These are phyloP conservation scores for Sechiopsis laciniata DNA, from an alignment of 306 rosid genomes.

Conservation along the genomic window DNA sequence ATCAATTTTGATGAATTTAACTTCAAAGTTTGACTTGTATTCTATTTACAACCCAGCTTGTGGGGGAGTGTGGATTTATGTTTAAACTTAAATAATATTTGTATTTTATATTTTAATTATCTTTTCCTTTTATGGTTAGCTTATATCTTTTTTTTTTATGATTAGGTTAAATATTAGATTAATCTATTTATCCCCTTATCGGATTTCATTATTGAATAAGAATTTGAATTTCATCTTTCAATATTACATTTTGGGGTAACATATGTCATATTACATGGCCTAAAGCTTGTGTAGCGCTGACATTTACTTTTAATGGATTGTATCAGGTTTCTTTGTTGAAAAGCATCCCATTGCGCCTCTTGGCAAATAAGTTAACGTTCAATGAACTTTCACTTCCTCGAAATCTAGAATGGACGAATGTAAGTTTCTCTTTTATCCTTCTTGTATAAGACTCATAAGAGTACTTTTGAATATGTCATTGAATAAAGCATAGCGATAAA, in stretches of 20 bases:
- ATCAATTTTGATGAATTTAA: too few relatives aligned
- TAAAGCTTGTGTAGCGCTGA: background rate
- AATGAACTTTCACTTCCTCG: slow-evolving; percentile 33
- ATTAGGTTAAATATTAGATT: too few relatives aligned
- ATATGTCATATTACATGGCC: background rate
- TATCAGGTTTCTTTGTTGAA: slow-evolving; percentile 43
- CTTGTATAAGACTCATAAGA: background rate
- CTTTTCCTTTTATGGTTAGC: too few relatives aligned
- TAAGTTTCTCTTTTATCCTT: slow-evolving; percentile 25
- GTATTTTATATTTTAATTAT: too few relatives aligned
- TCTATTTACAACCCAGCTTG: too few relatives aligned
- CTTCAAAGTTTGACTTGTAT: too few relatives aligned
- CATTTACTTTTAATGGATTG: background rate
- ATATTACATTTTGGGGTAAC: background rate
- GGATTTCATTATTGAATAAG: too few relatives aligned
- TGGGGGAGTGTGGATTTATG: too few relatives aligned
- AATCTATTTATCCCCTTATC: too few relatives aligned
- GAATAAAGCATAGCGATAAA: background rate
- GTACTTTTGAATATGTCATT: slow-evolving; percentile 7
- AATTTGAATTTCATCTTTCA: too few relatives aligned
- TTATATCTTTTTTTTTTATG: too few relatives aligned
- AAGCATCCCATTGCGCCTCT: slow-evolving; percentile 45
- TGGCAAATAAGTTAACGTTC: slow-evolving; percentile 41
- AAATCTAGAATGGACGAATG: slow-evolving; percentile 52
- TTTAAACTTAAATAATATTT: too few relatives aligned